Conservation (phyloP, 2,329 filamentous ascomycete genomes). For the Acrocalymma vagum region DNA sequence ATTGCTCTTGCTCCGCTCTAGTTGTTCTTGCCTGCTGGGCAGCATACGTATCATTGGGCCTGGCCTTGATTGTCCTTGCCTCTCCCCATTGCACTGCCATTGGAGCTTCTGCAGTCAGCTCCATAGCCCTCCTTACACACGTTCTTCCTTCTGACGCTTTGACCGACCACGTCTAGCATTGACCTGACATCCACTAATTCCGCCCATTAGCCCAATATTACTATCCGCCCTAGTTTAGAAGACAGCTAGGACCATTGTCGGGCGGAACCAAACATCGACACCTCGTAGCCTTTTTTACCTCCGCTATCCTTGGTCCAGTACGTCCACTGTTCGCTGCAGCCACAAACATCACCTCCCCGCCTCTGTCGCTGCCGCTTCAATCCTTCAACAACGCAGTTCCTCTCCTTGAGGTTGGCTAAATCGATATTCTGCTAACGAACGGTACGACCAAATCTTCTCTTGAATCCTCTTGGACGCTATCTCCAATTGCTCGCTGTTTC, state of each 20-base stretch:
- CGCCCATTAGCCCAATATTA: constrained; percentile 26
- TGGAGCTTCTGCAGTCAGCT: too few species aligned
- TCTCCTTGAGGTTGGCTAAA: constrained; percentile 20
- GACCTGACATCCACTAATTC: constrained; percentile 30
- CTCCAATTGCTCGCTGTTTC: background rate
- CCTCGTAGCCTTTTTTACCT: constrained; percentile 18
- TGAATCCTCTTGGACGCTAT: constrained; percentile 3
- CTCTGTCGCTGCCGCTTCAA: constrained; percentile 10
- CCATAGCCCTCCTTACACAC: too few species aligned
- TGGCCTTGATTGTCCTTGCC: too few species aligned
- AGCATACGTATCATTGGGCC: too few species aligned
- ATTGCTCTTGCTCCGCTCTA: too few species aligned
- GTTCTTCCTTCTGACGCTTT: too few species aligned
- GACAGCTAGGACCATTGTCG: constrained; percentile 13
- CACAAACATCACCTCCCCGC: constrained; percentile 15
- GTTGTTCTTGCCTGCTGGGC: too few species aligned
- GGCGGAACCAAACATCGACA: constrained; percentile 23
- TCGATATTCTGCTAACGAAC: constrained; percentile 16
- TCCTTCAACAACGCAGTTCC: constrained; percentile 9
- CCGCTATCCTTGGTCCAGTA: constrained; percentile 14
- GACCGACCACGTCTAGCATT: constrained; percentile 24
- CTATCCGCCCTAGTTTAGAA: constrained; percentile 24
- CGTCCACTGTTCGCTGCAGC: constrained; percentile 18
- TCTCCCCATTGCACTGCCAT: too few species aligned
- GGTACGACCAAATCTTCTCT: constrained; percentile 15